Base-by-base conservation (phyloP, 768 basidiomycete species). In the Xerocomellus amylosporus region DNA sequence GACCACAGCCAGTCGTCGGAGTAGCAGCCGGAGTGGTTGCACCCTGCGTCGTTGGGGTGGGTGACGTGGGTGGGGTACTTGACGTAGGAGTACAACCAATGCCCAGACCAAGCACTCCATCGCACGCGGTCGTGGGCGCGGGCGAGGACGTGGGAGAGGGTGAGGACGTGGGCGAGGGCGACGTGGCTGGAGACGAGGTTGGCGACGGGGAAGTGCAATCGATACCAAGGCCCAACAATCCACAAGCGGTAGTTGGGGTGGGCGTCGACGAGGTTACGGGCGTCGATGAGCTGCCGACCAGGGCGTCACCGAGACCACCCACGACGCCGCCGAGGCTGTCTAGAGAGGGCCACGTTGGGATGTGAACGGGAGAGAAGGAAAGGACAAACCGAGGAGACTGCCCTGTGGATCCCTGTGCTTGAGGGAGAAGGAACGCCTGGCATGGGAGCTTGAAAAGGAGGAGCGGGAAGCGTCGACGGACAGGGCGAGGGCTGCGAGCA, bases 401-500 rank as follows among this genome's bases (percentile, higher is more conserved):
- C 60, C 53, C 17, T 52, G 55, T n/a, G 57, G 42, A 26, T 56
- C 56, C 49, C 65, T 58, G 41, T 72, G 64, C 56, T 57, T 65
- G 54, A 61, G 49, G 0, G 55, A 14, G 38, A 71, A 6, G 20
- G 74, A 73, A 14, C 71, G 68, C 40, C 74, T 59, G 37, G 72
- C 71, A 58, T 75, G 67, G 53, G 75, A 67, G 64, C 44, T 68
- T 59, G 59, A 41, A 8, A 66, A 51, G n/a, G 77, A 75, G 0
- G 77, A 74, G 58, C 77, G 80, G 43, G 71, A 63, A 0, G 77
- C 76, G 20, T 65, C 63, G 49, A 68, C 70, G 33, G 63, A 33
- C 38, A 60, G 39, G 8, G 60, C 54, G 48, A 69, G 38, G 53
- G 70, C 49, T 30, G 68, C 57, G 55, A 75, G 51, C 19, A 69